phyloP scores from a whole-genome alignment of 108 stramenopile species.

The Fragilaria crotonensis region DNA sequence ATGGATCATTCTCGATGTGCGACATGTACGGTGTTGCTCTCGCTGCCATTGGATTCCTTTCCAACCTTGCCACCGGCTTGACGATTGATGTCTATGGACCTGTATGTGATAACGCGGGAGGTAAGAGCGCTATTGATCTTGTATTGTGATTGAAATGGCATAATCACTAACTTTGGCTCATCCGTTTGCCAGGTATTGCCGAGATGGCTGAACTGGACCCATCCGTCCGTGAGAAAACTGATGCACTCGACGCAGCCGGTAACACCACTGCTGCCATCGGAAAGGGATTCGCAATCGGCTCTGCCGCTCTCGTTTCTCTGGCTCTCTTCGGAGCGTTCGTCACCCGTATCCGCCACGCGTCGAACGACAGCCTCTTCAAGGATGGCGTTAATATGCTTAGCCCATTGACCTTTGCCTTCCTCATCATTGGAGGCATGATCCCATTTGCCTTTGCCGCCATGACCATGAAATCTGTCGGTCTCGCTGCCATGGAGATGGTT shows the following conservation, averaged over 20 bases:
- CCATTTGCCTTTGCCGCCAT: slow-evolving; percentile 98
- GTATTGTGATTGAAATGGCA: neutral
- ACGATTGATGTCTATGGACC: slow-evolving; percentile 99
- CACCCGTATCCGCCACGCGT: slow-evolving; percentile 83
- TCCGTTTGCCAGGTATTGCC: slow-evolving; percentile 75
- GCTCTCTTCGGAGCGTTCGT: slow-evolving; percentile 97
- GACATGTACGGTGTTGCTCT: slow-evolving; percentile 97
- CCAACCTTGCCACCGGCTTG: slow-evolving; percentile 96
- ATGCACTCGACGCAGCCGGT: slow-evolving; percentile 97
- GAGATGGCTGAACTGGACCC: slow-evolving; percentile 97
- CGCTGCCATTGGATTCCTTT: slow-evolving; percentile 97
- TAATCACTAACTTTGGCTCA: neutral
- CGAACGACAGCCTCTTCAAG: slow-evolving; percentile 40
- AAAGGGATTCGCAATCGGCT: slow-evolving; percentile 99
- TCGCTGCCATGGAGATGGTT: slow-evolving; percentile 97
- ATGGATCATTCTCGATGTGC: slow-evolving; percentile 82
- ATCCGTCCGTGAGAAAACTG: slow-evolving; percentile 94
- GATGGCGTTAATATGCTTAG: slow-evolving; percentile 88
- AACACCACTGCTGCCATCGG: slow-evolving; percentile 99
- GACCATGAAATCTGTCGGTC: slow-evolving; percentile 98
- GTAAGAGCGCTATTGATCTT: slow-evolving; percentile 25
- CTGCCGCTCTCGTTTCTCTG: slow-evolving; percentile 96
- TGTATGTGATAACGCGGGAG: slow-evolving; percentile 98
- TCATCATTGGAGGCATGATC: slow-evolving; percentile 97
- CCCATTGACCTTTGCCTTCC: slow-evolving; percentile 93